These are phyloP conservation scores for Cryptococcus sp. DNA, from an alignment of 1,284 basidiomycete genomes.

Conservation along the genomic window DNA sequence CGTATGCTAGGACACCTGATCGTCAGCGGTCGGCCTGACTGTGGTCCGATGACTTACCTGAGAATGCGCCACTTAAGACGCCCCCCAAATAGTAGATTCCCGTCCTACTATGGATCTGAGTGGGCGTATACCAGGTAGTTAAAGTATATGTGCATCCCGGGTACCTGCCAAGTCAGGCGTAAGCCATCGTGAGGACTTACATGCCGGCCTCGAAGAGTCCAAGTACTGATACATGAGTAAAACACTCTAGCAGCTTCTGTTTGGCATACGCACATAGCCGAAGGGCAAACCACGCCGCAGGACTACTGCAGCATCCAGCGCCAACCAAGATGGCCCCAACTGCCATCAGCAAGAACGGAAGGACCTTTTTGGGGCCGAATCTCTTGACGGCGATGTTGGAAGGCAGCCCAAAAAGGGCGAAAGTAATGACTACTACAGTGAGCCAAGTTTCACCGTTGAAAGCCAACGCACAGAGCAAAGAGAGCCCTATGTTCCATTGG, in stretches of 20 bases:
- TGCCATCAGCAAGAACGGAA: slow-evolving; percentile 11
- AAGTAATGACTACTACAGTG: slow-evolving; percentile 21
- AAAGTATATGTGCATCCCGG: slow-evolving; percentile 18
- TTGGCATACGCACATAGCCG: slow-evolving; percentile 4
- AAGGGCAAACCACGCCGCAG: slow-evolving; percentile 21
- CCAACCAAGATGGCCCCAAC: slow-evolving; percentile 17
- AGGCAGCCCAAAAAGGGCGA: slow-evolving; percentile 19
- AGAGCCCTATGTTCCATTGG: slow-evolving; percentile 27
- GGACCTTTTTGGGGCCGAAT: slow-evolving; percentile 17
- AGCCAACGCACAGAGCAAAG: slow-evolving; percentile 25
- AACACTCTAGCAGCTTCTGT: neutral
- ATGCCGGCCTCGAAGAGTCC: slow-evolving; percentile 18
- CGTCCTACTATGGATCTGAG: slow-evolving; percentile 14
- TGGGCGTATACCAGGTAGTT: slow-evolving; percentile 27
- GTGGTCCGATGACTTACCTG: neutral
- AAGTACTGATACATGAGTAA: slow-evolving; percentile 8
- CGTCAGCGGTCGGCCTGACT: slow-evolving; percentile 18
- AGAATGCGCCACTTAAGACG: slow-evolving; percentile 5
- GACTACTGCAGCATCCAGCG: slow-evolving; percentile 14
- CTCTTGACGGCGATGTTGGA: slow-evolving; percentile 18
- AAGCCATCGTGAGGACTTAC: neutral
- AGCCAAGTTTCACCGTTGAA: too few species aligned
- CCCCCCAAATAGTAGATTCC: slow-evolving; percentile 23
- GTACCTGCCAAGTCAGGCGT: slow-evolving; percentile 13
- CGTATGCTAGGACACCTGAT: slow-evolving; percentile 32